Percentiles rank a stretch among this genome's conserved stretches.
Conservation (phyloP, 2,329 filamentous ascomycete genomes). For the Pseudogymnoascus sp. region DNA sequence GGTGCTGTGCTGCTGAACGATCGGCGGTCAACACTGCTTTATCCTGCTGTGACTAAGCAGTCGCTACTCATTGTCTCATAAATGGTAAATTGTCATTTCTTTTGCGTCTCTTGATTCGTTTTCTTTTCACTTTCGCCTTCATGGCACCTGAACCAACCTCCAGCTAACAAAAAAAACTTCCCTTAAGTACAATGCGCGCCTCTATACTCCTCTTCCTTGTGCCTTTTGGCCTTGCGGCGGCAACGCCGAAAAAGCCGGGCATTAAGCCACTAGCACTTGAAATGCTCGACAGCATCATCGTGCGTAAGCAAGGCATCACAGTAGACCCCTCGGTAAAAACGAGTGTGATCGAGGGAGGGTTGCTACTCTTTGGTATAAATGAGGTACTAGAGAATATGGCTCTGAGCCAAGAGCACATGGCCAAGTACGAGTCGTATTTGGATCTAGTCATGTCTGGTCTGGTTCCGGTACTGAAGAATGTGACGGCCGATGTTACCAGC, state of each 20-base stretch:
- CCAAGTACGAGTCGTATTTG: constrained; percentile 10
- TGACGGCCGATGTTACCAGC: neutral
- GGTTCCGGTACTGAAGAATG: neutral
- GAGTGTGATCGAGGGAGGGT: constrained; percentile 10
- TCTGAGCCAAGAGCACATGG: neutral
- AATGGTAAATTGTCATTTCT: no score
- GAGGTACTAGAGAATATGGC: constrained; percentile 1
- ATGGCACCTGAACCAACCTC: neutral
- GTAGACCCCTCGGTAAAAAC: constrained; percentile 14
- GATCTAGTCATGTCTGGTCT: constrained; percentile 7
- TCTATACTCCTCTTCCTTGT: neutral
- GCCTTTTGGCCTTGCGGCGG: neutral
- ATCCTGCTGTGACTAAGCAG: no score
- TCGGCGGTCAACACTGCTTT: no score
- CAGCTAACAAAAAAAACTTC: neutral
- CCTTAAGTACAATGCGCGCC: neutral
- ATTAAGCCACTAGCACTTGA: constrained; percentile 12
- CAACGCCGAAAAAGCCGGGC: neutral
- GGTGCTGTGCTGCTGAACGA: no score
- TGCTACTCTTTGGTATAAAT: constrained; percentile 9
- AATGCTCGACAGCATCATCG: constrained; percentile 12
- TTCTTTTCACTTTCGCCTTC: no score
- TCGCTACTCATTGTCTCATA: no score
- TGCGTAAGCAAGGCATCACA: neutral
- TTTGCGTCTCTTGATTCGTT: no score